Percentiles rank a stretch among this genome's conserved stretches.
Evolutionary conservation across 306 rosid genomes (phyloP).

Genomic region (Castanea crenata): DNA sequence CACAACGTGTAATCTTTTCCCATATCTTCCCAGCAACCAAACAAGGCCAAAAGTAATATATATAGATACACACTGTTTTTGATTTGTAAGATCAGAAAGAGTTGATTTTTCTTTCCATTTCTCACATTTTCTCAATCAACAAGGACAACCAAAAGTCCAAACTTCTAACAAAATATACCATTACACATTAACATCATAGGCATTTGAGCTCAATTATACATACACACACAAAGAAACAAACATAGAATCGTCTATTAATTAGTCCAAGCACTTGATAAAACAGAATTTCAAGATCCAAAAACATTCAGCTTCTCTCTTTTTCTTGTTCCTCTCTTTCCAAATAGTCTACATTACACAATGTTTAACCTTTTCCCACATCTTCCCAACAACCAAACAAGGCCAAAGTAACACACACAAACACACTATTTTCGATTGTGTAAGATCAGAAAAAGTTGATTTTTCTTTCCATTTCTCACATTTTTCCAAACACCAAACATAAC

Average conservation of each 20-base stretch:
- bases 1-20: neutral
- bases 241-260: too few relatives aligned
- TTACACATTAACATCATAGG: too few relatives aligned
- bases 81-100: slow-evolving; percentile 3
- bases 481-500: neutral
- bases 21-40: neutral
- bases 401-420: neutral
- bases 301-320: too few relatives aligned
- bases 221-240: too few relatives aligned
- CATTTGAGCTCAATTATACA: too few relatives aligned
- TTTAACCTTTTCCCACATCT: neutral
- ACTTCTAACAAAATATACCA: too few relatives aligned
- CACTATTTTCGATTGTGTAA: neutral
- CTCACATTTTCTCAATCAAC: neutral
- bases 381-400: slow-evolving; percentile 10
- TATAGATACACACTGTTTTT: neutral
- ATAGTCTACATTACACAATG: too few relatives aligned
- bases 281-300: too few relatives aligned
- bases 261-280: too few relatives aligned
- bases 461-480: neutral
- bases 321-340: too few relatives aligned
- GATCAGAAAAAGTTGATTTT: neutral
- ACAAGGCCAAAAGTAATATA: neutral
- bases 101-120: neutral
- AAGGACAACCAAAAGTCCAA: neutral